These are phyloP conservation scores for Tuber melanosporum DNA, from an alignment of 495 filamentous ascomycete genomes.

Conservation along the genomic window DNA sequence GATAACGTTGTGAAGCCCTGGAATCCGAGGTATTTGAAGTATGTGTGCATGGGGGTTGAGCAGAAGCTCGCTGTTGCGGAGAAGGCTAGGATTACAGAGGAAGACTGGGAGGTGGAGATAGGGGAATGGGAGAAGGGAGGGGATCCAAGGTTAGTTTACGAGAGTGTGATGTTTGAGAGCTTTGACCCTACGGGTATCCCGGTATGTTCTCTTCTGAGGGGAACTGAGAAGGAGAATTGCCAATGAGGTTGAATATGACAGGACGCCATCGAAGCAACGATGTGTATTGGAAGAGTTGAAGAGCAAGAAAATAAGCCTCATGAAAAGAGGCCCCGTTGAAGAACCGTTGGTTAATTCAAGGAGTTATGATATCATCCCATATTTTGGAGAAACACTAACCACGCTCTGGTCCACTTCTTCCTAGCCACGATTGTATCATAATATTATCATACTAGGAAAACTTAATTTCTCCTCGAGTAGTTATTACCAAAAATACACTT, in stretches of 20 bases:
- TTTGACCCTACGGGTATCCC: slow-evolving; percentile 59
- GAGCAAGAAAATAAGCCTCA: neutral
- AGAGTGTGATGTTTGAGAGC: slow-evolving; percentile 59
- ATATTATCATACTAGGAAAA: no score
- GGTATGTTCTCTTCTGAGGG: slow-evolving; percentile 42
- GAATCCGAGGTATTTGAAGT: slow-evolving; percentile 66
- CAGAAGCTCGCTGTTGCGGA: slow-evolving; percentile 50
- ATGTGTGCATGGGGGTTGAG: slow-evolving; percentile 53
- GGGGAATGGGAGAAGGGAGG: slow-evolving; percentile 48
- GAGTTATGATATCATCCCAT: neutral
- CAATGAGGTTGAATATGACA: slow-evolving; percentile 40
- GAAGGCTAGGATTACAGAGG: slow-evolving; percentile 41
- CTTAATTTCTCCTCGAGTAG: no score
- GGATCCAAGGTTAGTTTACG: slow-evolving; percentile 64
- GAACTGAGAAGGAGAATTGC: neutral
- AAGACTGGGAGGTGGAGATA: slow-evolving; percentile 28
- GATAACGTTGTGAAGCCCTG: slow-evolving; percentile 72
- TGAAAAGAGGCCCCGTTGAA: neutral
- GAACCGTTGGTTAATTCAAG: neutral
- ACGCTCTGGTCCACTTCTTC: no score
- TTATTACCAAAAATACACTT: no score
- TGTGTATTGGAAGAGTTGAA: slow-evolving; percentile 48
- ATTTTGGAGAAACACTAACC: neutral
- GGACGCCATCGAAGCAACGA: slow-evolving; percentile 68
- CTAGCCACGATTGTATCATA: no score